Conservation (phyloP, 768 basidiomycete species). For the Termitomyces sp. region DNA sequence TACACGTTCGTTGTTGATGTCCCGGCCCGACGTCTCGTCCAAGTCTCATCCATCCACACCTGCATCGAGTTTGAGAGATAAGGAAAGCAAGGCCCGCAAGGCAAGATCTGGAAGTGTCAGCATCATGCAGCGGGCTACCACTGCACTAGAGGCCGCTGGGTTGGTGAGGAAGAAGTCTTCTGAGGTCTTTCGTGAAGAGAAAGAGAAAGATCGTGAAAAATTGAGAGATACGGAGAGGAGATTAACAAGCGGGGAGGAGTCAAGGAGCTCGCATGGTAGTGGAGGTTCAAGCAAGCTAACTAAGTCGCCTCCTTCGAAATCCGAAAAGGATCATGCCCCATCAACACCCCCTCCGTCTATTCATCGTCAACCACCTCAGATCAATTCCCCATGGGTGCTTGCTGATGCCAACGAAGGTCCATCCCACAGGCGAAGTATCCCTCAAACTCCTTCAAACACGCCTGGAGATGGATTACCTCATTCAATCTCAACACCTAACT, state of each 20-base stretch:
- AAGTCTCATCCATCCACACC: constrained; percentile 71
- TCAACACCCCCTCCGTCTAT: constrained; percentile 48
- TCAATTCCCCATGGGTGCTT: constrained; percentile 74
- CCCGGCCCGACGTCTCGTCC: constrained; percentile 50
- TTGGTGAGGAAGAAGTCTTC: constrained; percentile 78
- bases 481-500: constrained; percentile 40
- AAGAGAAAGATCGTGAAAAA: constrained; percentile 42
- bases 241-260: constrained; percentile 42
- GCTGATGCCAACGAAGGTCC: constrained; percentile 38
- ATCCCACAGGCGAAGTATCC: constrained; percentile 16
- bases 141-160: constrained; percentile 81
- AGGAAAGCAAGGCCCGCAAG: constrained; percentile 61
- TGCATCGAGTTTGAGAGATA: constrained; percentile 52
- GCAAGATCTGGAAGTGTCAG: constrained; percentile 83
- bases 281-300: constrained; percentile 53
- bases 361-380: constrained; percentile 30
- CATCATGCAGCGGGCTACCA: constrained; percentile 94
- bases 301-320: constrained; percentile 62
- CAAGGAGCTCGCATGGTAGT: constrained; percentile 62
- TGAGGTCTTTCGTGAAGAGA: constrained; percentile 65
- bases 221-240: constrained; percentile 39
- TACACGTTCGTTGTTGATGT: constrained; percentile 47
- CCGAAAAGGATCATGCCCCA: constrained; percentile 41
- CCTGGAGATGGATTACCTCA: constrained; percentile 42
- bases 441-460: constrained; percentile 42